These are phyloP conservation scores for Arthroderma sp. DNA, from an alignment of 2,329 filamentous ascomycete genomes.

Conservation along the genomic window DNA sequence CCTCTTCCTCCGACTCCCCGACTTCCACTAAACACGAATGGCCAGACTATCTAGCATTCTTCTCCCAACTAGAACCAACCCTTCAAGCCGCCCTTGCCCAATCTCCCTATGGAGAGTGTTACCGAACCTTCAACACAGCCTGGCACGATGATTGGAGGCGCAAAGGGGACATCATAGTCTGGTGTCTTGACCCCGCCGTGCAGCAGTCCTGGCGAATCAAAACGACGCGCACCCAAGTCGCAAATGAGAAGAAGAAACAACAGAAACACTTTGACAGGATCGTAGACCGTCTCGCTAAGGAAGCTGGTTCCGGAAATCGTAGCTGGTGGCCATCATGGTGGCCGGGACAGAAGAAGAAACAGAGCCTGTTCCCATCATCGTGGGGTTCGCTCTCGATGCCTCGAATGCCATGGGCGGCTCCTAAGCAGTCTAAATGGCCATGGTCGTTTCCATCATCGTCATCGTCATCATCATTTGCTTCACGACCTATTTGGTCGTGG, in stretches of 20 bases:
- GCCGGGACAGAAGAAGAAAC: not conserved
- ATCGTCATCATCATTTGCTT: too few relatives aligned
- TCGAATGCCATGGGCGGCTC: not conserved
- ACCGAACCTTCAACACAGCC: slow-evolving; percentile 47
- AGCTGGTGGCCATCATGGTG: too few relatives aligned
- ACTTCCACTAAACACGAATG: slow-evolving; percentile 22
- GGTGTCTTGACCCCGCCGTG: slow-evolving; percentile 34
- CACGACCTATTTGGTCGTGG: too few relatives aligned
- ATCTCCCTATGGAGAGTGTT: slow-evolving; percentile 44
- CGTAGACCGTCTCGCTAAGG: not conserved
- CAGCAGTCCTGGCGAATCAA: slow-evolving; percentile 24
- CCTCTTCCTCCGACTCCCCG: not conserved
- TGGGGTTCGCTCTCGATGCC: not conserved
- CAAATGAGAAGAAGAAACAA: slow-evolving; percentile 9
- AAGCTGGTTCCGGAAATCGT: too few relatives aligned
- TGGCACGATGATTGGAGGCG: slow-evolving; percentile 51
- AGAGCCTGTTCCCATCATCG: not conserved
- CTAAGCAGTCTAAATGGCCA: too few relatives aligned
- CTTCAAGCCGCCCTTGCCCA: slow-evolving; percentile 31
- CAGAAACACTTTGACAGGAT: slow-evolving; percentile 7
- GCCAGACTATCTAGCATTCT: slow-evolving; percentile 41
- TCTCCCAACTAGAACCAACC: slow-evolving; percentile 42
- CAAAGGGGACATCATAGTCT: slow-evolving; percentile 50
- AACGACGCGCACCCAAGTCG: slow-evolving; percentile 8
- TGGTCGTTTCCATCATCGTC: too few relatives aligned